Conservation (phyloP, 148 eudicot species). For the Cornus florida region DNA sequence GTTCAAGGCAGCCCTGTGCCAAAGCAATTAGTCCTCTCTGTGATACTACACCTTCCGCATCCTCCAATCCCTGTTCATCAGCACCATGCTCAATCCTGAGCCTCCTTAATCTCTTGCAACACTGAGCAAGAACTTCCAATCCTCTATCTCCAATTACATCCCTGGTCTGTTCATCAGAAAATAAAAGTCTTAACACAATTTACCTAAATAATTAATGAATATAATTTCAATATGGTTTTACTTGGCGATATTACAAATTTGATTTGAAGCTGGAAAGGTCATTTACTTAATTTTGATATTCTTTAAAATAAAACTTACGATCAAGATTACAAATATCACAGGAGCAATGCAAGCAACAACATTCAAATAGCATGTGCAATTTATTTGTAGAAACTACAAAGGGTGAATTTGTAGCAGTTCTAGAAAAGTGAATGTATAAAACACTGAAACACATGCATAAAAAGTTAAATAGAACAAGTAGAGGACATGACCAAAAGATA, state of each 20-base stretch:
- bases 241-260: neutral
- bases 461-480: neutral
- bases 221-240: neutral
- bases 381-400: neutral
- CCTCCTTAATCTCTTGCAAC: slow-evolving; percentile 62
- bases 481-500: neutral
- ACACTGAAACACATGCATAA: neutral
- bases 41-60: slow-evolving; percentile 62
- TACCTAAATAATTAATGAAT: neutral
- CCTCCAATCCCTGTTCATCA: slow-evolving; percentile 65
- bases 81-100: slow-evolving; percentile 77
- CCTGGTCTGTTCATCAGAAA: slow-evolving; percentile 51
- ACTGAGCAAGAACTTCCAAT: slow-evolving; percentile 56
- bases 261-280: neutral
- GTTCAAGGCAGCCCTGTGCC: slow-evolving; percentile 65
- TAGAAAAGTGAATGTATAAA: neutral
- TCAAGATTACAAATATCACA: neutral
- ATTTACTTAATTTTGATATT: neutral
- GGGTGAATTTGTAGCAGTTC: neutral
- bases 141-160: slow-evolving; percentile 78
- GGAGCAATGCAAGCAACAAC: neutral
- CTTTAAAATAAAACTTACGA: neutral
- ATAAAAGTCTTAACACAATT: neutral
- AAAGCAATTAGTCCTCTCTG: slow-evolving; percentile 69
- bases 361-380: neutral